Base-by-base conservation (phyloP, 2,329 filamentous ascomycete species). In the Berkeleyomyces rouxiae region DNA sequence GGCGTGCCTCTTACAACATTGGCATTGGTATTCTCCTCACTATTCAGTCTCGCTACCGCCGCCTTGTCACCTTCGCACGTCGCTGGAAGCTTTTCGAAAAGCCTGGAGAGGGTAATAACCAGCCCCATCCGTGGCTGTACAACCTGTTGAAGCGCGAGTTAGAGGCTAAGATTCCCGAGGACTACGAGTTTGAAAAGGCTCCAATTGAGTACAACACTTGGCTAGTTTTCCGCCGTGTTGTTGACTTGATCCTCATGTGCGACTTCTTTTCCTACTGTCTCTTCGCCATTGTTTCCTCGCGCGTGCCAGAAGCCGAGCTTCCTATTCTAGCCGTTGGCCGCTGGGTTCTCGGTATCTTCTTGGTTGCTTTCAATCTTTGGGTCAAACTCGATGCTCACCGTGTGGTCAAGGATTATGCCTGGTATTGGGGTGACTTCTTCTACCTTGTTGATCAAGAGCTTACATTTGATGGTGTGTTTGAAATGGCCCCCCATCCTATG, bases 371-470 rank as follows among this genome's bases (percentile, higher is more conserved):
- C 81, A 99, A 97, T 73, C 80, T 97, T 31, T 97, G 93, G 91
- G 93, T 99, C 67, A 99, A 99, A 76, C 80, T 99, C 66, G 93
- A 99, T 74, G 93, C 93, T 23, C 93, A 99, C 74, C 83, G 93
- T 65, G 93, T 99, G 59, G 93, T 99, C 71, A 97, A 97, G 74
- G 93, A 99, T 74, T 99, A 91, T 76, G 93, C 93, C 37, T 99
- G 93, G 93, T 99, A 97, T 75, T 99, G 93, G 93, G 93, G 93
- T 66, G 93, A 99, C 74, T 97, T 97, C 76, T 99, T 97, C 79
- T 99, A 90, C 75, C 85, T 99, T 70, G 89, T 99, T 72, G 93
- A 99, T 74, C 91, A 97, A 75, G 90, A 96, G 71, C 79, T 99
- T 72, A 97, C 91, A 59, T 99, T 99, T 73, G 93, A 99, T 71